Conservation (phyloP, 2,329 filamentous ascomycete species). For the Pyricularia sp. region DNA sequence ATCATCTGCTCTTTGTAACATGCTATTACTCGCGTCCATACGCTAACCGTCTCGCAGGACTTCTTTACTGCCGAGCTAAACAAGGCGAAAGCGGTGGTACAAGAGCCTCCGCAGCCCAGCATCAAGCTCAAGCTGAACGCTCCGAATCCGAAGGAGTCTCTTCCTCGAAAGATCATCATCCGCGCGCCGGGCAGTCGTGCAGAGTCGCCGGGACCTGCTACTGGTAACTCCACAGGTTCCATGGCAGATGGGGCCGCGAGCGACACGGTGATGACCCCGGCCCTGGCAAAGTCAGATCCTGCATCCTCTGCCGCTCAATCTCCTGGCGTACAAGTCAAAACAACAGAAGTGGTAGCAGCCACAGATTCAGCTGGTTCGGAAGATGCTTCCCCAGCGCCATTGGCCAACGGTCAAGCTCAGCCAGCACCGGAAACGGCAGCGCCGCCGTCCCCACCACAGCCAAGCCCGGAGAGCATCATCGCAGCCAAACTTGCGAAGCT, state of each 20-base stretch:
- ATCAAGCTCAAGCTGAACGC: slow-evolving; percentile 64
- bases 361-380: background rate
- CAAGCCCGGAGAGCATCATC: slow-evolving; percentile 12
- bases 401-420: background rate
- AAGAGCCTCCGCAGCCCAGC: slow-evolving; percentile 64
- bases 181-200: slow-evolving; percentile 49
- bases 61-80: slow-evolving; percentile 60
- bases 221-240: slow-evolving; percentile 23
- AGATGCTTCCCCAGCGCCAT: background rate
- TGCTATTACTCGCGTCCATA: background rate
- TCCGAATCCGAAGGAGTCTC: slow-evolving; percentile 30
- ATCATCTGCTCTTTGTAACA: background rate
- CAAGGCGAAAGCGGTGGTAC: slow-evolving; percentile 62
- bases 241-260: slow-evolving; percentile 8
- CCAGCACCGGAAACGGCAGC: slow-evolving; percentile 2
- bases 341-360: background rate
- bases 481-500: slow-evolving; percentile 20
- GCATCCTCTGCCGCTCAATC: background rate
- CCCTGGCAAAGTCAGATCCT: background rate
- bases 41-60: slow-evolving; percentile 34
- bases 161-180: slow-evolving; percentile 60
- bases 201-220: slow-evolving; percentile 38
- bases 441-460: slow-evolving; percentile 13
- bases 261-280: background rate
- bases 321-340: background rate